Conservation (phyloP, 306 rosid species). For the Sindora glabra region DNA sequence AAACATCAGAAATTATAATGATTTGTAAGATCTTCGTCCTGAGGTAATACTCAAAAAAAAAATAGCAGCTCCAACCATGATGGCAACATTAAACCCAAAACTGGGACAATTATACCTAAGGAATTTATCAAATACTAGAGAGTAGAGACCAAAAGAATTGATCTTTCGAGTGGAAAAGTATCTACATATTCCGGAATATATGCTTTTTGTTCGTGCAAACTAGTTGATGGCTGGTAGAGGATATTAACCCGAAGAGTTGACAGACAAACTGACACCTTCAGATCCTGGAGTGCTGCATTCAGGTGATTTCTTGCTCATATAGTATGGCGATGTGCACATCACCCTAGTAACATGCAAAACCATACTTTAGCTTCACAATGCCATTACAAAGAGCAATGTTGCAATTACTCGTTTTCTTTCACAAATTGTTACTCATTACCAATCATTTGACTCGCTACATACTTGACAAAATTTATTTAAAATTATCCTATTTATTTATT, state of each 20-base stretch:
- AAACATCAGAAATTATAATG: constrained; percentile 1
- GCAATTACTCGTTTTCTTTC: no score
- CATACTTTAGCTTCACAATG: constrained; percentile 4
- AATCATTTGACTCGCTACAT: no score
- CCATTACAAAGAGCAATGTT: no score
- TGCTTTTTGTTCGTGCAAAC: constrained; percentile 2
- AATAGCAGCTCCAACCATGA: constrained; percentile 1
- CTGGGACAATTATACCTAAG: constrained; percentile 19
- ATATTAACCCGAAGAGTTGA: constrained; percentile 34
- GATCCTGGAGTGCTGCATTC: constrained; percentile 49
- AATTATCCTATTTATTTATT: no score
- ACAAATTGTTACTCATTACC: no score
- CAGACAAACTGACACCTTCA: constrained; percentile 26
- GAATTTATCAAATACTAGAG: constrained; percentile 25
- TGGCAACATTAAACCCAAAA: neutral
- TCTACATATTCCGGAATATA: constrained; percentile 7
- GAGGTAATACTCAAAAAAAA: constrained; percentile 7
- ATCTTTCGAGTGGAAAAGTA: constrained; percentile 29
- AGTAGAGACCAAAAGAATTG: constrained; percentile 34
- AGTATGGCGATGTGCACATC: constrained; percentile 47
- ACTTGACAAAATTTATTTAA: no score
- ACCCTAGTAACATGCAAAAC: constrained; percentile 35
- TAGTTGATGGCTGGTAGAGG: constrained; percentile 33
- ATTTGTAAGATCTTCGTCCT: constrained; percentile 11
- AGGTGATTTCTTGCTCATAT: constrained; percentile 34